Base-by-base conservation (phyloP, 768 basidiomycete genomes). In the Mycena albidolilacea region DNA sequence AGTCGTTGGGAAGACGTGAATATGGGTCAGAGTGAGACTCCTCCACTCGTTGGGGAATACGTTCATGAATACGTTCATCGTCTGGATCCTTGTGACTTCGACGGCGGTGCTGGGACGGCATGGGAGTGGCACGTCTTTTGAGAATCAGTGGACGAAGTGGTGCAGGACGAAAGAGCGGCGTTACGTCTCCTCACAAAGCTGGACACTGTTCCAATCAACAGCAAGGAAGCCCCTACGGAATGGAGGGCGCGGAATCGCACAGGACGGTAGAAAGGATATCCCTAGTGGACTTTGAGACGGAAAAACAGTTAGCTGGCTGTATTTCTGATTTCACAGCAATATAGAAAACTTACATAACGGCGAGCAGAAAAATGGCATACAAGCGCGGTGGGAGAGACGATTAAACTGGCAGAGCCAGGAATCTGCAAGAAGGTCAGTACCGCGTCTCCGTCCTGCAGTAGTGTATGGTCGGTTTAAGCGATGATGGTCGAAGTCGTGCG, bases 11-110 rank as follows among this genome's bases (percentile, higher is more conserved):
- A 70, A 84, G 80, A 80, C 87, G 87, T 75, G 89, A 80, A 81
- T 89, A 91, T 69, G 85, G 80, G 72, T 91, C 88, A 77, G 86
- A 79, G 81, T 84, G 85, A 69, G 83, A 78, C 75, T 91, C 90
- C 72, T 90, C 90, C 75, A 77, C 80, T 80, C 86, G 88, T 78
- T 86, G 82, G 81, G 84, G 82, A 30, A 30, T 30, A 30, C 30
- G 80, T 84, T 86, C 72, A 30, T 30, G 30, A 30, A 30, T 30
- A 30, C 82, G 81, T 76, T 90, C 88, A 75, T 87, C 85, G 76
- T 87, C 87, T 73, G 81, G 82, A 74, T 83, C 86, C 79, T 87
- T 89, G 81, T 85, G 85, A 67, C 82, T 83, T 80, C 88, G 87
- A 79, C 88, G 87, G 76, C 89, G 85, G 78, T 89, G 87, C 77